phyloP scores from a whole-genome alignment of 371 early-diverging fungal species.

The Apophysomyces trapeziformis region DNA sequence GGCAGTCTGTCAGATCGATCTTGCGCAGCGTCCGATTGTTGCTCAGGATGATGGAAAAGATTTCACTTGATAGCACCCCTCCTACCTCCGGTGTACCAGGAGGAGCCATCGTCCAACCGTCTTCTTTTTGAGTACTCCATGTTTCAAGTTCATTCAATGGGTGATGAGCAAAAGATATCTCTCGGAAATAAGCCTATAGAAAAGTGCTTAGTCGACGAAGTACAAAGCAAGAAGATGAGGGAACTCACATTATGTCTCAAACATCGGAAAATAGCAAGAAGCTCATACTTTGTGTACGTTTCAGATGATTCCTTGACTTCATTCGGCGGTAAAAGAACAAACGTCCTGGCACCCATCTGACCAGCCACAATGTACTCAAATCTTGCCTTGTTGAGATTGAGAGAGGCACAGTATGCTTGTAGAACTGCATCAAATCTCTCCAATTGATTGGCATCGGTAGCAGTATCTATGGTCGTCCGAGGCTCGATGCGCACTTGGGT shows the following conservation, averaged over 20 bases:
- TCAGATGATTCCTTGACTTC: conserved; percentile 28
- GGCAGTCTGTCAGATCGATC: conserved; percentile 40
- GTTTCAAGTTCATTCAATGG: conserved; percentile 32
- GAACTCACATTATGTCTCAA: conserved; percentile 39
- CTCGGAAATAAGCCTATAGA: conserved; percentile 33
- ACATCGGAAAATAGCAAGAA: conserved; percentile 38
- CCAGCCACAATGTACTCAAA: conserved; percentile 25
- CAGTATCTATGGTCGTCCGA: conserved; percentile 15
- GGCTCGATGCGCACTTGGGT: conserved; percentile 5
- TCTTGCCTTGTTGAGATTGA: conserved; percentile 46
- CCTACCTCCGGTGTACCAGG: conserved; percentile 10
- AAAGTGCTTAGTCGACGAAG: background rate
- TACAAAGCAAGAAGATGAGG: background rate
- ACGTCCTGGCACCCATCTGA: conserved; percentile 17
- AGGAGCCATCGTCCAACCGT: conserved; percentile 33
- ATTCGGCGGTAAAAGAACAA: conserved; percentile 34
- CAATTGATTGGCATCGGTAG: conserved; percentile 12
- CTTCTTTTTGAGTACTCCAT: conserved; percentile 30
- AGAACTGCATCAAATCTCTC: conserved; percentile 22
- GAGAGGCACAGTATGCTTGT: conserved; percentile 44
- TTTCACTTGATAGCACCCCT: conserved; percentile 37
- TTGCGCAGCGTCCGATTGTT: conserved; percentile 25
- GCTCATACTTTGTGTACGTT: conserved; percentile 37
- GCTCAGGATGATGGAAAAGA: conserved; percentile 27
- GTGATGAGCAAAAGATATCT: conserved; percentile 29